phyloP scores from a whole-genome alignment of 1,139 yeast genomes.

The Sugiyamaella japonica region DNA sequence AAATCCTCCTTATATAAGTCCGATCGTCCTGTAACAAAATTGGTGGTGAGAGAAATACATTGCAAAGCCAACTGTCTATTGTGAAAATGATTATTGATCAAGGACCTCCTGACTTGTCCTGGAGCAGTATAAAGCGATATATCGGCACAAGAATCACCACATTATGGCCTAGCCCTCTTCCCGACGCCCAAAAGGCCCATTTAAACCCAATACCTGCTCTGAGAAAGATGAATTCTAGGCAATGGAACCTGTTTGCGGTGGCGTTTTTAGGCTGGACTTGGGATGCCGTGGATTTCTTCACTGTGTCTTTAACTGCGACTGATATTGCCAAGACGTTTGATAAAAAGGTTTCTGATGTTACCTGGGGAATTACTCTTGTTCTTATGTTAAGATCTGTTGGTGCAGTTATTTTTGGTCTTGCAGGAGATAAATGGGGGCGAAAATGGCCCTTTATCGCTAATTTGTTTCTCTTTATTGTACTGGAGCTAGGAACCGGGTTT shows the following conservation, averaged over 20 bases:
- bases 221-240: constrained; percentile 46
- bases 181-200: constrained; percentile 23
- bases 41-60: not conserved
- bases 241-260: constrained; percentile 63
- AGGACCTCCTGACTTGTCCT: constrained; percentile 5
- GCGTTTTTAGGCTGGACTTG: constrained; percentile 76
- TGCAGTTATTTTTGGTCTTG: constrained; percentile 65
- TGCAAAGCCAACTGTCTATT: not conserved
- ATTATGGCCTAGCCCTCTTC: constrained; percentile 44
- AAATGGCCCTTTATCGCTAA: constrained; percentile 66
- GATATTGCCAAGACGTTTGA: constrained; percentile 56
- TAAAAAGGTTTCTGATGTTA: constrained; percentile 53
- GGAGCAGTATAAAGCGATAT: constrained; percentile 39
- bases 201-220: constrained; percentile 59
- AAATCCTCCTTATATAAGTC: not conserved
- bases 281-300: constrained; percentile 78
- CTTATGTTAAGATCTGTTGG: constrained; percentile 81
- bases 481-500: constrained; percentile 75
- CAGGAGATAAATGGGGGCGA: constrained; percentile 69
- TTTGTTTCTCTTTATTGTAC: constrained; percentile 52
- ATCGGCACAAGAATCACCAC: constrained; percentile 46
- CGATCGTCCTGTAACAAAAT: not conserved
- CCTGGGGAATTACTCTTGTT: constrained; percentile 82
- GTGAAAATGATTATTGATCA: constrained; percentile 7
- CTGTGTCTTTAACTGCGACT: constrained; percentile 61